These are phyloP conservation scores for Talaromyces trachyspermus DNA, from an alignment of 495 filamentous ascomycete species.

Conservation along the genomic window DNA sequence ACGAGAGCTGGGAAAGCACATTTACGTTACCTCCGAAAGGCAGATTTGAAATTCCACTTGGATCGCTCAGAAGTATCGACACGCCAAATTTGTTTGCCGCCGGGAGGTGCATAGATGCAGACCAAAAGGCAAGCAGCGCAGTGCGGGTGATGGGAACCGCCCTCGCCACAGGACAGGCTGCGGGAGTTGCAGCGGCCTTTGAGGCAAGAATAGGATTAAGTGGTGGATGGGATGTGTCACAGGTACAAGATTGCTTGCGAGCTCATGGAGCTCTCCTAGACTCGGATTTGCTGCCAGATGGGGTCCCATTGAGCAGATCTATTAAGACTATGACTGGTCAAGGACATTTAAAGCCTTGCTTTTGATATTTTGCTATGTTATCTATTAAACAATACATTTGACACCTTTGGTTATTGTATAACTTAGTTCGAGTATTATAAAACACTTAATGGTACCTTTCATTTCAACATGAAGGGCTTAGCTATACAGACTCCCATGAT, in stretches of 20 bases:
- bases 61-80: not conserved
- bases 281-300: not conserved
- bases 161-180: not conserved
- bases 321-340: not conserved
- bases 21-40: not conserved
- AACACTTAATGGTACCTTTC: not conserved
- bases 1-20: not conserved
- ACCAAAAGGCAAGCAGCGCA: not conserved
- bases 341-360: not conserved
- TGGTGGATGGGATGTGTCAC: not conserved
- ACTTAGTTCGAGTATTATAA: not conserved
- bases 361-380: not conserved
- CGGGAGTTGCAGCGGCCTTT: not conserved
- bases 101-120: not conserved
- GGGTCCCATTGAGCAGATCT: not conserved
- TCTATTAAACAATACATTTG: not conserved
- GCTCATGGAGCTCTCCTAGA: not conserved
- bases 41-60: not conserved
- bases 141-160: not conserved
- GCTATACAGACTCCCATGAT: not conserved
- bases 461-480: not conserved
- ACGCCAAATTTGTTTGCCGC: not conserved
- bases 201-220: not conserved
- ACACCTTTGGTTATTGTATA: not conserved
- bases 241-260: not conserved